Evolutionary conservation across 257 asterid species (phyloP), one percentile per base, ranked within the genome.

Genomic region (Cordia subcordata): DNA sequence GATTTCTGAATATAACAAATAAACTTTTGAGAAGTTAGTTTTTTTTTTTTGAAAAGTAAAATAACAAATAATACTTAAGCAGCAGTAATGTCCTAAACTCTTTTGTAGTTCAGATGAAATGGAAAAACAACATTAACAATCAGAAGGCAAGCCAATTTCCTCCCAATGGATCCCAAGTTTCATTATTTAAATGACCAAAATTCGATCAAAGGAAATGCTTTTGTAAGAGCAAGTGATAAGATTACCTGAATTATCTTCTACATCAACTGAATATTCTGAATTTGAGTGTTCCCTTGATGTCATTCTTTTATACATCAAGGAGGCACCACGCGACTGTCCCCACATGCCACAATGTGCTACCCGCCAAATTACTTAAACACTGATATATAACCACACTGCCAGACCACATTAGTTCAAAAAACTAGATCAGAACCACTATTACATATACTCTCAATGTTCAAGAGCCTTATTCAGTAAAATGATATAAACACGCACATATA

Each of bases 251-350:
- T 72, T 53, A 53, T 63, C 81, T 66, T 79, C 85, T 13, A 75
- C 27, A 61, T 79, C 86, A 68, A 58, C 59, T 46, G 75, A 62
- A 58, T 68, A 71, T 20, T 45, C 65, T 37, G 76, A 58, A 57
- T 66, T 75, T 27, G 44, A 21, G 62, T 62, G 70, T 44, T 83
- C 89, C 65, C 68, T 84, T 27, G 89, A 62, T 49, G 71, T 74
- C 84, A 72, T 74, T 57, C 87, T 75, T 68, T 84, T 78, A 74
- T 76, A 74, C 62, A 75, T 73, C 0, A 84, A 64, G 20, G 82
- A 64, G 15, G 82, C 60, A 72, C 63, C 72, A 13, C 52, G 63
- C 9, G 74, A 66, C 52, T 76, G 69, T 55, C 78, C 81, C 35
- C 64, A 65, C 87, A 84, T 76, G 49, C 66, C 77, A 66, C 55